Conservation (phyloP, 108 stramenopile species). For the Skeletonema grethae region DNA sequence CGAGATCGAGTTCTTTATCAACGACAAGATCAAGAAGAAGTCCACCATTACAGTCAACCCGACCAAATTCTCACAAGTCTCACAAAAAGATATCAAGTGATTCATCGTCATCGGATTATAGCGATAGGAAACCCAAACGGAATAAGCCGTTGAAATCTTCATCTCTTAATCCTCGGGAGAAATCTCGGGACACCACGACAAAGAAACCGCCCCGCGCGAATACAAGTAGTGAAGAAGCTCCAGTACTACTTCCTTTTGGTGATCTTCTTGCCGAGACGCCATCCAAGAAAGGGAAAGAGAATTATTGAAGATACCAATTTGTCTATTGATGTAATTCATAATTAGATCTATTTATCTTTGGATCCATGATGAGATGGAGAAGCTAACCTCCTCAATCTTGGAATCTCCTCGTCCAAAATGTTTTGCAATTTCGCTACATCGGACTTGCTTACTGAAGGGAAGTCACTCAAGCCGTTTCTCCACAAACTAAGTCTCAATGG, state of each 20-base stretch:
- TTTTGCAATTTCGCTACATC: conserved; percentile 70
- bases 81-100: conserved; percentile 11
- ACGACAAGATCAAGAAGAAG: conserved; percentile 10
- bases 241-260: conserved; percentile 36
- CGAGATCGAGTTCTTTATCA: conserved; percentile 7
- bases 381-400: conserved; percentile 76
- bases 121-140: background rate
- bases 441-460: conserved; percentile 48
- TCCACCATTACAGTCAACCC: conserved; percentile 3
- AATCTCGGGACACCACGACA: background rate
- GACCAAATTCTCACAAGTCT: background rate
- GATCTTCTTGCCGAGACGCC: conserved; percentile 35
- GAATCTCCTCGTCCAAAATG: conserved; percentile 88
- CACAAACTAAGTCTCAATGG: conserved; percentile 65
- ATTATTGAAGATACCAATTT: background rate
- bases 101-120: background rate
- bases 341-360: conserved; percentile 7
- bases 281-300: conserved; percentile 23
- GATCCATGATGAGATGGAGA: conserved; percentile 76
- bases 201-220: conserved; percentile 9
- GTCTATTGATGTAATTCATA: background rate
- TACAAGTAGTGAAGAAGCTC: background rate
- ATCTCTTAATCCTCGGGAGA: conserved; percentile 19
- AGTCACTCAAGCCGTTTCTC: conserved; percentile 56
- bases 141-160: conserved; percentile 17